These are phyloP conservation scores for Cercospora zeina DNA, from an alignment of 2,329 filamentous ascomycete genomes.

Conservation along the genomic window DNA sequence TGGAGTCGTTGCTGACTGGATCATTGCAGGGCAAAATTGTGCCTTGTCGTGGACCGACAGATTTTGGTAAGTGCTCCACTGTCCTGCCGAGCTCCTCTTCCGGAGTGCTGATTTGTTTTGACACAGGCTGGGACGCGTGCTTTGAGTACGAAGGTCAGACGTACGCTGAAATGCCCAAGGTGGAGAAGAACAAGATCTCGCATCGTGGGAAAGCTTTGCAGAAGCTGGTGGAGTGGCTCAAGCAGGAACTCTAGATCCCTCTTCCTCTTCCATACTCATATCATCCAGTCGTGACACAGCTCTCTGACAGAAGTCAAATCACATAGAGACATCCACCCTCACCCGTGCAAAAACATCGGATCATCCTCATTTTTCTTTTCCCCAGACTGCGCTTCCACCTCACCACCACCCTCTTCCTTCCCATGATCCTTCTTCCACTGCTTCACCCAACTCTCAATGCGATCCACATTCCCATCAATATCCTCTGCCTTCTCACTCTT, in stretches of 20 bases:
- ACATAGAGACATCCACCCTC: constrained; percentile 15
- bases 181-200: constrained; percentile 85
- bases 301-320: neutral
- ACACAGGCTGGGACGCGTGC: constrained; percentile 88
- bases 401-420: constrained; percentile 35
- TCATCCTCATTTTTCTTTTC: constrained; percentile 40
- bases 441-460: constrained; percentile 77
- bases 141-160: constrained; percentile 94
- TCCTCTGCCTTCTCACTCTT: constrained; percentile 78
- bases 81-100: neutral
- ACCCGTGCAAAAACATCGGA: constrained; percentile 41
- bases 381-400: constrained; percentile 31
- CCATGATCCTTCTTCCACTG: constrained; percentile 74
- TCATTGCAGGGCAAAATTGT: constrained; percentile 71
- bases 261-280: neutral
- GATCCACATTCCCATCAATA: constrained; percentile 83
- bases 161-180: constrained; percentile 92
- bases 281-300: neutral
- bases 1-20: constrained; percentile 19
- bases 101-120: constrained; percentile 19
- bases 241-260: constrained; percentile 35
- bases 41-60: constrained; percentile 71
- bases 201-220: constrained; percentile 84
- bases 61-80: constrained; percentile 70
- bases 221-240: constrained; percentile 77